A percentile compares a stretch with the other conserved stretches of the same genome.
phyloP scores from a whole-genome alignment of 2,329 filamentous ascomycete species.

The Fusarium austroafricanum region DNA sequence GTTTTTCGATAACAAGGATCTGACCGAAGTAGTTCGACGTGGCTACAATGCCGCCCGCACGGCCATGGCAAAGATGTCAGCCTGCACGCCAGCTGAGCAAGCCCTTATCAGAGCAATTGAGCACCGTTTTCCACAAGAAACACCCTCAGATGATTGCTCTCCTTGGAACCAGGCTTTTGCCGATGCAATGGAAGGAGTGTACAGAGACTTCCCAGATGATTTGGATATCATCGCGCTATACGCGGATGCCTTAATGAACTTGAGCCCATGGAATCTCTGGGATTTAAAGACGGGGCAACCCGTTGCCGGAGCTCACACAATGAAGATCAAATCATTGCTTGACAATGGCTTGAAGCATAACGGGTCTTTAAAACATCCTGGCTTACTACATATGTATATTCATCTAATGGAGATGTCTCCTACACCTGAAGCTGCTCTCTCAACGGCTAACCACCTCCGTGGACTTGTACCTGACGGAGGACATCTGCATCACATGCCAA shows the following conservation, averaged over 20 bases:
- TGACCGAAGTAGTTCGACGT: background rate
- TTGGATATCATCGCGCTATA: slow-evolving; percentile 53
- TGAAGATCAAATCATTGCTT: background rate
- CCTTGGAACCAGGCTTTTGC: slow-evolving; percentile 52
- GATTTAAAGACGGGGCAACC: background rate
- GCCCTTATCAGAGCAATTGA: slow-evolving; percentile 72
- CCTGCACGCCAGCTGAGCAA: slow-evolving; percentile 57
- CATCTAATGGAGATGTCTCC: slow-evolving; percentile 83
- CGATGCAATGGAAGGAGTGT: slow-evolving; percentile 55
- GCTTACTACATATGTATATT: slow-evolving; percentile 79
- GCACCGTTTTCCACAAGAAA: slow-evolving; percentile 64
- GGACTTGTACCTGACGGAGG: slow-evolving; percentile 75
- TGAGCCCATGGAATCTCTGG: slow-evolving; percentile 43
- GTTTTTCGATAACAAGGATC: slow-evolving; percentile 72
- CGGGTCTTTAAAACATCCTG: slow-evolving; percentile 69
- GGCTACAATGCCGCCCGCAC: slow-evolving; percentile 45
- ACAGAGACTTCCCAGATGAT: slow-evolving; percentile 54
- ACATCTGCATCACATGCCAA: slow-evolving; percentile 81
- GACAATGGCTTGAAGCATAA: background rate
- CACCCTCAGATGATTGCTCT: background rate
- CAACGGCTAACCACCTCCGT: slow-evolving; percentile 71
- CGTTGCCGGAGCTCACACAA: background rate
- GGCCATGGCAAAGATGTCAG: background rate
- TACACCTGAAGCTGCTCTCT: slow-evolving; percentile 70
- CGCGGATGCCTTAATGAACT: slow-evolving; percentile 61